Conservation (phyloP, 2,329 filamentous ascomycete genomes). For the Didymella glomerata region DNA sequence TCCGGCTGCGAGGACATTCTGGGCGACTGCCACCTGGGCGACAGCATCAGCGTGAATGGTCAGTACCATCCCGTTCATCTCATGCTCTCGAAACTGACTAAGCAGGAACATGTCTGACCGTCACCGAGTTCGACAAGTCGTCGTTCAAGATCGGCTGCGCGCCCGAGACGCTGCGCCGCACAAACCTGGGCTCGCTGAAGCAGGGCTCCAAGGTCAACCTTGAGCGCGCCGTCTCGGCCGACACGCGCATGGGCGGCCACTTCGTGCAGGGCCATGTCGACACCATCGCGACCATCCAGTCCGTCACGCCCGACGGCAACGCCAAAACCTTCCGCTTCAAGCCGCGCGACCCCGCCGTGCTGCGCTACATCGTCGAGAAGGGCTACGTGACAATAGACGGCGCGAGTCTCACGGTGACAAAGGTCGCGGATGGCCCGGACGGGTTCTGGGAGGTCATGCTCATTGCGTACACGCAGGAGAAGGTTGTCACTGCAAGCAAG, state of each 20-base stretch:
- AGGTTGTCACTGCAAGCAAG: slow-evolving; percentile 84
- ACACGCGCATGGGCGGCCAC: slow-evolving; percentile 96
- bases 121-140: slow-evolving; percentile 72
- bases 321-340: slow-evolving; percentile 85
- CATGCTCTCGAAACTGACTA: neutral
- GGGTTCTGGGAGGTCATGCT: slow-evolving; percentile 97
- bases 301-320: slow-evolving; percentile 83
- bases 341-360: slow-evolving; percentile 72
- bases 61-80: too few relatives aligned
- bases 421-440: slow-evolving; percentile 78
- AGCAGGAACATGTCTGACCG: slow-evolving; percentile 82
- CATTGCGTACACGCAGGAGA: slow-evolving; percentile 94
- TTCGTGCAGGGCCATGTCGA: slow-evolving; percentile 99
- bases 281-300: slow-evolving; percentile 78
- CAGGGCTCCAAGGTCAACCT: slow-evolving; percentile 81
- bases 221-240: slow-evolving; percentile 88
- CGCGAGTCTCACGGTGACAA: slow-evolving; percentile 90
- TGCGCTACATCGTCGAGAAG: slow-evolving; percentile 94
- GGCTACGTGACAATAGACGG: slow-evolving; percentile 95
- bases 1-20: slow-evolving; percentile 78
- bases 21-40: slow-evolving; percentile 82
- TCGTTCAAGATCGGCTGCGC: slow-evolving; percentile 92
- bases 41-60: slow-evolving; percentile 95
- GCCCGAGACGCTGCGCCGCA: slow-evolving; percentile 93
- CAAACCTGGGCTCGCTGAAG: slow-evolving; percentile 83